Conservation (phyloP, 257 asterid genomes). For the Haberlea rhodopensis region DNA sequence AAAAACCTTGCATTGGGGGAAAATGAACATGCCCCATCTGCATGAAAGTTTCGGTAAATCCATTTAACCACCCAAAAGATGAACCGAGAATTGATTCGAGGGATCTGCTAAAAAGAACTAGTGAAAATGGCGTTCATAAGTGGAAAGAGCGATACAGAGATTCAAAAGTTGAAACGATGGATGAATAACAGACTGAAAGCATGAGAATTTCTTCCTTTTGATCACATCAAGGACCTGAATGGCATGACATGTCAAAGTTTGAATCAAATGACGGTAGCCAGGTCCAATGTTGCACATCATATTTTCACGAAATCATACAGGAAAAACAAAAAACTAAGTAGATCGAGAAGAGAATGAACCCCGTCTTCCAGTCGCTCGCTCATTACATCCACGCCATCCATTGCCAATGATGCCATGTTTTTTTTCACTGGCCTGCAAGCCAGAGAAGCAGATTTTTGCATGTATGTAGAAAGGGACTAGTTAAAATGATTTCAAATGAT, state of each 20-base stretch:
- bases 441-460: conserved; percentile 18
- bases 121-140: not conserved
- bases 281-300: too few species aligned
- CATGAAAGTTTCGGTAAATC: conserved; percentile 84
- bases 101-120: conserved; percentile 30
- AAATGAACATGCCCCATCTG: conserved; percentile 78
- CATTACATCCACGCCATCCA: conserved; percentile 98
- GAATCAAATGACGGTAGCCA: too few species aligned
- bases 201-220: too few species aligned
- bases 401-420: conserved; percentile 67
- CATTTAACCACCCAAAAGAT: conserved; percentile 39
- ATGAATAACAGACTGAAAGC: conserved; percentile 25
- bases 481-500: conserved; percentile 5
- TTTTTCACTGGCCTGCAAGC: conserved; percentile 76
- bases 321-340: too few species aligned
- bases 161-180: conserved; percentile 28
- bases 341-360: conserved; percentile 47
- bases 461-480: not conserved
- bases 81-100: conserved; percentile 28
- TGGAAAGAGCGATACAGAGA: conserved; percentile 17
- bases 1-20: conserved; percentile 85
- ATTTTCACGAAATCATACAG: too few species aligned
- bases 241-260: too few species aligned
- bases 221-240: too few species aligned
- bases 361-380: conserved; percentile 87